Base-by-base conservation (phyloP, 75 land plant genomes). In the Larix kaempferi region DNA sequence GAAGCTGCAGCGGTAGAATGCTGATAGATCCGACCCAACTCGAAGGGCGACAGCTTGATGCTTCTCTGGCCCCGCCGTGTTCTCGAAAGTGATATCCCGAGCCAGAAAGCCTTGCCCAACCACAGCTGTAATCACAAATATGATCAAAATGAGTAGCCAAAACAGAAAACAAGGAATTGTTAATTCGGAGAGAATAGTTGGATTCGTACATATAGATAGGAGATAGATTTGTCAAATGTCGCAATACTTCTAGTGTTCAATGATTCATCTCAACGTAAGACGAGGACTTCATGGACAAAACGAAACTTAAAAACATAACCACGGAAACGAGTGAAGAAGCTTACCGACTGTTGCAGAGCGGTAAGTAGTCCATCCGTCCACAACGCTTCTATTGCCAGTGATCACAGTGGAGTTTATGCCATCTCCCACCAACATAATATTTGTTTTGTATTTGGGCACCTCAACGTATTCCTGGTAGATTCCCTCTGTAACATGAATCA, bases 41-140 rank as follows among this genome's bases (percentile, higher is more conserved):
- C 91, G 79, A 15, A 85, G 78, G 1, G 91, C 94, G 0, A 89
- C 89, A 0, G 94, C 94, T 60, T 89, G 91, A 52, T 84, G 80
- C 1, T 80, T 85, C 13, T 62, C 41, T 2, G 94, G 82, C 5
- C 91, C 94, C 17, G 94, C 94, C 0, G 86, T 82, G 86, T 91
- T 91, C n/a, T 65, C 56, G 76, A 91, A 86, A 13, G 94, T 85
- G 25, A 91, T 80, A 29, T 75, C 84, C 14, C 84, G 81, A 0
- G 86, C 89, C 0, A 89, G 74, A 76, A 91, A 91, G 2, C 89
- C 84, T 5, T 52, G 21, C 0, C 86, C 94, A 26, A 60, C 65
- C 7, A 87, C 79, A 14, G 81, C 94, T 91, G 78, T 72, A 77
- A 59, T 59, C 3, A 64, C 67, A 29, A 29, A 29, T 29, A 29